These are phyloP conservation scores for Rhododendron ferrugineum DNA, from an alignment of 148 eudicot genomes.

Conservation along the genomic window DNA sequence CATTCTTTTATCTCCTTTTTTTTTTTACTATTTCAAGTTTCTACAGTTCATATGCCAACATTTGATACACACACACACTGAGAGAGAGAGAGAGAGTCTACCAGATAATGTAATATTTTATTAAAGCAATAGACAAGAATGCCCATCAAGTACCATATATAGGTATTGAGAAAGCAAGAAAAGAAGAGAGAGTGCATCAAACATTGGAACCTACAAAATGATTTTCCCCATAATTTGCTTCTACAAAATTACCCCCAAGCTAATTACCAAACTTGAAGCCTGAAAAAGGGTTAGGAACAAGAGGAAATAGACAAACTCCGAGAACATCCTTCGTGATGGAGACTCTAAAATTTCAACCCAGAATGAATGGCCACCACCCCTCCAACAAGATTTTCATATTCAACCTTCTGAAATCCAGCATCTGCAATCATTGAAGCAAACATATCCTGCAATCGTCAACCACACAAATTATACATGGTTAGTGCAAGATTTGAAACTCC, in stretches of 20 bases:
- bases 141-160: background rate
- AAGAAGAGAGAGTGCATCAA: background rate
- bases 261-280: background rate
- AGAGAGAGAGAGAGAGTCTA: background rate
- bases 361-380: conserved; percentile 94
- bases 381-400: conserved; percentile 88
- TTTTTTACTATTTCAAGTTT: background rate
- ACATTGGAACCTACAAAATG: background rate
- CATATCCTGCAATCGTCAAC: conserved; percentile 50
- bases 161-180: background rate
- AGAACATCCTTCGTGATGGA: background rate
- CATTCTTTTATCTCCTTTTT: background rate
- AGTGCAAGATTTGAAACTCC: background rate
- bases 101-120: background rate
- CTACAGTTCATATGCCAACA: background rate
- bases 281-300: background rate
- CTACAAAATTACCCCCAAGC: background rate
- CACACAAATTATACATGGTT: background rate
- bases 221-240: background rate
- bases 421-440: conserved; percentile 90
- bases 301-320: background rate
- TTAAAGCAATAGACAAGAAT: background rate
- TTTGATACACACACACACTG: background rate
- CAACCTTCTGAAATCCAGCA: conserved; percentile 90
- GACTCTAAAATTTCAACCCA: conserved; percentile 63